These are phyloP conservation scores for Dioscorea cayenensis DNA, from an alignment of 116 monocot species.

Conservation along the genomic window DNA sequence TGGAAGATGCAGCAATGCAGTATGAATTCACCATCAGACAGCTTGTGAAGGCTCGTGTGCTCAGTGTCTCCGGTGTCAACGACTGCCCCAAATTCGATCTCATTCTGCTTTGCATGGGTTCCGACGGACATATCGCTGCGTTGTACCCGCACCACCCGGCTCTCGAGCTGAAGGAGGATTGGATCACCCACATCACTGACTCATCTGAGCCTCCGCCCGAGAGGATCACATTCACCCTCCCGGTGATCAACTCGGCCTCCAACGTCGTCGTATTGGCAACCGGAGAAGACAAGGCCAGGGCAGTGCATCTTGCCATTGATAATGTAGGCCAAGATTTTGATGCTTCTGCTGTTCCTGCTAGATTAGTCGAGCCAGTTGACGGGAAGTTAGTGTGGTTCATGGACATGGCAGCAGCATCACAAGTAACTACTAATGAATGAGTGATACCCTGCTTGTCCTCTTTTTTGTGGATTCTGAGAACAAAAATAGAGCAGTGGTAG, in stretches of 20 bases:
- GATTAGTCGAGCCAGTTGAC: conserved; percentile 5
- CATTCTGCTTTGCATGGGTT: conserved; percentile 33
- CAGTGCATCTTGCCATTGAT: conserved; percentile 1
- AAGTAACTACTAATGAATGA: neutral
- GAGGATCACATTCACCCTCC: conserved; percentile 47
- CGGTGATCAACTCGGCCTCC: conserved; percentile 53
- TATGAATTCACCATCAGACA: conserved; percentile 57
- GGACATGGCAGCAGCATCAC: conserved; percentile 9
- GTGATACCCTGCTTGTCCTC: neutral
- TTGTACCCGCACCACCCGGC: conserved; percentile 32
- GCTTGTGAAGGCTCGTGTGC: conserved; percentile 36
- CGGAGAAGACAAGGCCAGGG: conserved; percentile 30
- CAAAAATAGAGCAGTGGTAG: too few relatives aligned
- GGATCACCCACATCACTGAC: conserved; percentile 1
- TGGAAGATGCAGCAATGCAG: conserved; percentile 26
- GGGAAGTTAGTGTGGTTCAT: conserved; percentile 21
- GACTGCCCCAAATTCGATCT: conserved; percentile 67
- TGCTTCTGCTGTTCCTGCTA: neutral
- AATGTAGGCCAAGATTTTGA: neutral
- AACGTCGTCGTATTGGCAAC: conserved; percentile 33
- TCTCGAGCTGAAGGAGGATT: conserved; percentile 2
- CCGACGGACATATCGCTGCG: conserved; percentile 28
- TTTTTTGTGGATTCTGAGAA: neutral
- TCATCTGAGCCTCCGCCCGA: conserved; percentile 32
- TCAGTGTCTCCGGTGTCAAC: conserved; percentile 30